phyloP scores from a whole-genome alignment of 169 alveolate genomes.

The Cryptosporidium andersoni region DNA sequence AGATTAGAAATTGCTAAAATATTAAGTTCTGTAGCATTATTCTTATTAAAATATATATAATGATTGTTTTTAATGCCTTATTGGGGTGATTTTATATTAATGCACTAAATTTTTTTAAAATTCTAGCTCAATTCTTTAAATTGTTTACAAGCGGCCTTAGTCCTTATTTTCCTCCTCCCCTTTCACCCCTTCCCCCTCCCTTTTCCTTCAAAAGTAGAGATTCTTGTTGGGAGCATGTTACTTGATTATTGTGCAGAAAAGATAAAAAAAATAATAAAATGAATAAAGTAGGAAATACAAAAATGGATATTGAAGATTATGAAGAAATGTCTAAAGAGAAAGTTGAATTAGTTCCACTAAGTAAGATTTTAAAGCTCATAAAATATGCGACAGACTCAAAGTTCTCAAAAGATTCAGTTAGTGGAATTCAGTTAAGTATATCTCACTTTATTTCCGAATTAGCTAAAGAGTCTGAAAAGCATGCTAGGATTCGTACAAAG shows the following conservation, averaged over 20 bases:
- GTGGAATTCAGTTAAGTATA: conserved; percentile 8
- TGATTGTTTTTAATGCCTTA: neutral
- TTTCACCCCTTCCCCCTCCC: neutral
- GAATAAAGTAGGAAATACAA: neutral
- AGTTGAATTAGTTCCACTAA: conserved; percentile 15
- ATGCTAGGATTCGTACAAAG: conserved; percentile 22
- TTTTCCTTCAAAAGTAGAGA: neutral
- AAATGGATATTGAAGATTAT: conserved; percentile 3
- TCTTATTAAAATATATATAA: neutral
- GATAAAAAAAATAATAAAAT: too few relatives aligned
- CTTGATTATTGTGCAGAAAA: neutral
- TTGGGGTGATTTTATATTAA: neutral
- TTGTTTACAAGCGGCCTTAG: neutral
- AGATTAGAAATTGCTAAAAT: conserved; percentile 2
- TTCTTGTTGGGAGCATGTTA: neutral
- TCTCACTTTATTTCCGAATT: conserved; percentile 22
- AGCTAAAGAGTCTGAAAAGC: conserved; percentile 57
- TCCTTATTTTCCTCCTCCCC: neutral
- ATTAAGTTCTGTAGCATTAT: neutral
- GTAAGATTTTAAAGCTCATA: conserved; percentile 15
- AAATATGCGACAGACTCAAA: conserved; percentile 21
- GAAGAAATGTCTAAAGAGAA: neutral
- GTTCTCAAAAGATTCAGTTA: conserved; percentile 26
- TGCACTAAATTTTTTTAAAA: neutral
- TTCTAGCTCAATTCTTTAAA: neutral